Evolutionary conservation across 768 basidiomycete species (phyloP), one percentile per base, ranked within the genome.

Genomic region (Vishniacozyma victoriae): DNA sequence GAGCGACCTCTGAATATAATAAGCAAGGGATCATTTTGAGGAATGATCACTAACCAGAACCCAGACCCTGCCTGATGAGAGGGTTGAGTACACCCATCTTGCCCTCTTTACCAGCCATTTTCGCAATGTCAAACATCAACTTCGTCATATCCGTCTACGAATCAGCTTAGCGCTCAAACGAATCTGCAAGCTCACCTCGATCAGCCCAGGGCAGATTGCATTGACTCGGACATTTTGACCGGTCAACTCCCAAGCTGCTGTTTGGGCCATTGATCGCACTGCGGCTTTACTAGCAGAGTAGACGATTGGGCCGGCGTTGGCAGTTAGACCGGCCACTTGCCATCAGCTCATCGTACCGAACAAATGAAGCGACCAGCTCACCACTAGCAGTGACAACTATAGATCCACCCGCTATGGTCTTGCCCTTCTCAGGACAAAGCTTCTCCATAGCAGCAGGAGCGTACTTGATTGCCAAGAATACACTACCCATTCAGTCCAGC

Each of bases 271-370:
- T 37, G 82, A 87, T 68, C 88, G 89, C 19, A 95, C 90, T 11
- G 88, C 88, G 25, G 90, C 86, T 76, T 95, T 95, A 59, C 86
- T 87, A 43, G 89, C 89, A 59, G 87, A 90, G 61, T 93, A 90
- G 85, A 56, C 50, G 29, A 69, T 46, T 36, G 41, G 52, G 16
- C 55, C 39, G 35, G 52, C 47, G 41, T 72, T 58, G 59, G 56
- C 55, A 40, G 44, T 49, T 15, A 54, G 48, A 41, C 47, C 53
- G 39, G 60, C 48, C 26, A 67, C 61, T 64, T n/a, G 11, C 33
- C 14, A 18, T 7, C 18, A 35, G 26, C 2, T 41, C 23, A 7
- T 11, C 40, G 40, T 23, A 9, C 9, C n/a, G n/a, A 33, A n/a
- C 29, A 33, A 18, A 18, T 9, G 19, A 9, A 38, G 11, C 11